Base-by-base conservation (phyloP, 2,329 filamentous ascomycete genomes). In the Colletotrichum limetticola region DNA sequence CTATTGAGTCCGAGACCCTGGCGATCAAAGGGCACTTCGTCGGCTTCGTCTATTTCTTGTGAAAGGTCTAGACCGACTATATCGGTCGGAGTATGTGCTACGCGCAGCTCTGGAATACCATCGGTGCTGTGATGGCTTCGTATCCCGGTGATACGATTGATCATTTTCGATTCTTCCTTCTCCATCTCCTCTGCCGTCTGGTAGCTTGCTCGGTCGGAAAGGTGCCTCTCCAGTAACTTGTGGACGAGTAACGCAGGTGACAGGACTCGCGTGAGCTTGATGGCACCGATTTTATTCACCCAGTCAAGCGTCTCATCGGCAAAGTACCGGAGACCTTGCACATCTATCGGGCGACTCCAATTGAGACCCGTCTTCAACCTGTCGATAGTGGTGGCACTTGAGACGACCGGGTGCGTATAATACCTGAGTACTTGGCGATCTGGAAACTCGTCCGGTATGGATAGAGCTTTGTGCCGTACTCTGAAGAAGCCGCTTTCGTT, bases 351-450 rank as follows among this genome's bases (percentile, higher is more conserved):
- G 56, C 85, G 84, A 68, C 91, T 88, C 90, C 92, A 95, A 11
- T 84, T 83, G 53, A 93, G 85, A 0, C 85, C 84, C 2, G 80
- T 80, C 69, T 83, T 85, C 24, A 95, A 77, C 55, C 84, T 85
- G 4, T 89, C 82, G 63, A 96, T 78, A 30, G 89, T 86, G 9
- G 89, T 81, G 6, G 85, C 76, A 0, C 87, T 86, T 1, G 95
- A 98, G 4, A 98, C 93, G 1, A 93, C 91, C 0, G 97, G 97
- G 78, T 95, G 92, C 0, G 94, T 96, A 77, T 99, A 99, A 79
- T 94, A 98, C 12, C 93, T 88, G 24, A 98, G 84, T 8, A 98
- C 90, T 55, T 95, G 93, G 59, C 90, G 83, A 74, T 94, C 92
- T 0, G 97, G 97, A 76, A 98, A 99, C 46, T 89, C 87, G 0